Percentiles rank a stretch among this genome's conserved stretches.
Conservation (phyloP, 2,329 filamentous ascomycete species). For the Phyllosticta ampelicida region DNA sequence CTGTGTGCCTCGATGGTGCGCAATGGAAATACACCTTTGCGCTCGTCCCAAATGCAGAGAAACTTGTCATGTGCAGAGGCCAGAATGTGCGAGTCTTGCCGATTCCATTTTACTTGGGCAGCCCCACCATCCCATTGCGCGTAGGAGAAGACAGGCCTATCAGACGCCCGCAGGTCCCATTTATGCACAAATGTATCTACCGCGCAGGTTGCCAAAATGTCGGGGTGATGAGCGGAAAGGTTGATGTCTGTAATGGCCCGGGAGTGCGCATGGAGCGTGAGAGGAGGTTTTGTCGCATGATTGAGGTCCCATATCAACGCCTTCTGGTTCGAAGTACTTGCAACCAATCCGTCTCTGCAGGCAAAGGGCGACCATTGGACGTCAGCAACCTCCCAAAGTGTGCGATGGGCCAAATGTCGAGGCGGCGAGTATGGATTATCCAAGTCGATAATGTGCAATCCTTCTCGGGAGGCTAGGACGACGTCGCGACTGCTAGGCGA, state of each 20-base stretch:
- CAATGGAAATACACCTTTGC: constrained; percentile 66
- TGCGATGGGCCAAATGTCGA: constrained; percentile 71
- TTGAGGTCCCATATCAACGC: constrained; percentile 91
- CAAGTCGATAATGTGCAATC: constrained; percentile 82
- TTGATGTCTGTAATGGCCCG: constrained; percentile 94
- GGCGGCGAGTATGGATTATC: constrained; percentile 83
- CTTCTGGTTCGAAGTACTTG: constrained; percentile 88
- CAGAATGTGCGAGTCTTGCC: constrained; percentile 73
- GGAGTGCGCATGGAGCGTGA: constrained; percentile 69
- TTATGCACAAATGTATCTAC: constrained; percentile 89
- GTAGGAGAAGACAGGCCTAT: constrained; percentile 51
- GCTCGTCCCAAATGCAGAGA: constrained; percentile 82
- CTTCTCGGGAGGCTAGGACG: constrained; percentile 78
- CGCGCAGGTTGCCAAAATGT: constrained; percentile 79
- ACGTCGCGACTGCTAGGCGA: constrained; percentile 85
- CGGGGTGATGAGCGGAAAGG: constrained; percentile 85
- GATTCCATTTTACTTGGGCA: constrained; percentile 91
- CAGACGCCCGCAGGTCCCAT: constrained; percentile 73
- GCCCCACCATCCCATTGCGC: constrained; percentile 70
- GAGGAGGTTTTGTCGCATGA: constrained; percentile 12
- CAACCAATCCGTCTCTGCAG: constrained; percentile 81
- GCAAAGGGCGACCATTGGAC: constrained; percentile 97
- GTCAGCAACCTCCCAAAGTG: constrained; percentile 90
- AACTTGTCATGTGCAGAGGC: constrained; percentile 85
- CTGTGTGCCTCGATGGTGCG: constrained; percentile 78